Evolutionary conservation across 306 rosid genomes (phyloP), one percentile per base, ranked within the genome.

Genomic region (Dicorynia guianensis): DNA sequence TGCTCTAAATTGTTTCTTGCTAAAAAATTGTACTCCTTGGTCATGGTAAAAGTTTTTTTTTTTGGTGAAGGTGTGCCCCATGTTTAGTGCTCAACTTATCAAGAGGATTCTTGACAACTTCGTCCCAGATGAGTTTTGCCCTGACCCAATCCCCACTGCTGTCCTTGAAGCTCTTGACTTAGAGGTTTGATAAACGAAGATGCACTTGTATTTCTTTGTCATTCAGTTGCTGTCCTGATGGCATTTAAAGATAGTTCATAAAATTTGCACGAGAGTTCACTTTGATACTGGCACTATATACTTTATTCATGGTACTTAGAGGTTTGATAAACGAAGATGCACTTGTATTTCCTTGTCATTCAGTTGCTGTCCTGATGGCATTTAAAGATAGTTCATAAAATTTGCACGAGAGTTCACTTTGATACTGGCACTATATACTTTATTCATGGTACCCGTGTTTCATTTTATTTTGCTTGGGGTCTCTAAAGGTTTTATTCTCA

Each of bases 41-140:
- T 81, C 50, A 84, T 42, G 50, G 33, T 70, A 20, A 60, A 75
- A 48, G 35, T 54, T 44, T 48, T 39, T 67, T 74, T 69, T 69
- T 17, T 44, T 84, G 78, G 49, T 87, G 86, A 71, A 95, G 99
- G 99, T 95, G 17, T 95, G 99, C 67, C 97, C 98, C 33, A 85
- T 87, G 81, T 89, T 95, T 86, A 82, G 88, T 71, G 83, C 90
- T 8, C 89, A 87, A 19, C 76, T 90, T 79, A 95, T 95, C 86
- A 92, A 71, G 87, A 87, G 81, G 84, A 83, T 92, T 81, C 89
- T 95, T 11, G 85, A 90, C 39, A 82, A 80, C 71, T 95, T 90
- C 86, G 92, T 81, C 20, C 96, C 89, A 0, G 99, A 95, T 18
- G 99, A 95, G 79, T 95, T 95, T 87, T 95, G 97, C 84, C 89